These are phyloP conservation scores for Triticum urartu DNA, from an alignment of 176 grass and related monocot genomes.

Conservation along the genomic window DNA sequence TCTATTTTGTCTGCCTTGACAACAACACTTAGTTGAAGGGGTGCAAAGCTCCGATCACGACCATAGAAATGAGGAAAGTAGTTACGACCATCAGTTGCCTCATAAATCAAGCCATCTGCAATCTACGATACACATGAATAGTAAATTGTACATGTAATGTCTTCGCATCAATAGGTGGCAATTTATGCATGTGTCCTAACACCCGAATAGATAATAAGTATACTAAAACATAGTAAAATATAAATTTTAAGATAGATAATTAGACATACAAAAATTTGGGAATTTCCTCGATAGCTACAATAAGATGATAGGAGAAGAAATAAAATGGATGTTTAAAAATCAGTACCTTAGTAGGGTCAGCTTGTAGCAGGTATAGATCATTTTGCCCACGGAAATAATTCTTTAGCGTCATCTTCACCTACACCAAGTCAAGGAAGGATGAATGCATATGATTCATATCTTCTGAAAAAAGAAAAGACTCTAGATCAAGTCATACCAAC, in stretches of 20 bases:
- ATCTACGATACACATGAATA: conserved; percentile 40
- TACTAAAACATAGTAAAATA: no score
- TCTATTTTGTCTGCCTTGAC: conserved; percentile 58
- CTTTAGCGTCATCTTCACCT: conserved; percentile 72
- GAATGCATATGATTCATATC: background rate
- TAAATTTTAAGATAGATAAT: no score
- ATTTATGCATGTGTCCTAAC: background rate
- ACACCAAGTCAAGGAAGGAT: conserved; percentile 21
- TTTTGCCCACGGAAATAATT: conserved; percentile 57
- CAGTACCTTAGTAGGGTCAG: conserved; percentile 60
- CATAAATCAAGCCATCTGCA: conserved; percentile 69
- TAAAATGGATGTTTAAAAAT: background rate
- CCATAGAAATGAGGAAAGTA: conserved; percentile 93
- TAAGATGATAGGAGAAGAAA: background rate
- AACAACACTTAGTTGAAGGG: conserved; percentile 46
- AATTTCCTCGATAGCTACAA: background rate
- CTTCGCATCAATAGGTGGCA: background rate
- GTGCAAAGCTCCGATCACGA: conserved; percentile 52
- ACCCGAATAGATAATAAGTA: no score
- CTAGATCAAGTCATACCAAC: background rate
- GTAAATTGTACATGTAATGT: background rate
- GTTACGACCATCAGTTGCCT: conserved; percentile 53
- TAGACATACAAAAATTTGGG: background rate
- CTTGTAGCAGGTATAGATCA: conserved; percentile 68
- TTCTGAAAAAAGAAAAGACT: background rate